Base-by-base conservation (phyloP, 257 asterid genomes). In the Plantago ovata region DNA sequence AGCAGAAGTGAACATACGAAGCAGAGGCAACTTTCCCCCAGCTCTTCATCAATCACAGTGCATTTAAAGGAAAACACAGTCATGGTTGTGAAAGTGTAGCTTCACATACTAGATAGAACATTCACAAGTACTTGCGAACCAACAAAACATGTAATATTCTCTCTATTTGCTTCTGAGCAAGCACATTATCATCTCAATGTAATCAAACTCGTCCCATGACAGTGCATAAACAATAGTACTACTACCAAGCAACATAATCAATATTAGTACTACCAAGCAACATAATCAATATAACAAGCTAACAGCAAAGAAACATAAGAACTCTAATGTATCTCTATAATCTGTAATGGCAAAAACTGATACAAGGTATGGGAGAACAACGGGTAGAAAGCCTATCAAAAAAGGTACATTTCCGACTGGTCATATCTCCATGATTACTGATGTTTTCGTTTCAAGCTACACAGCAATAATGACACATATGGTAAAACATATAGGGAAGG, bases 361-460 rank as follows among this genome's bases (percentile, higher is more conserved):
- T 65, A 65, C 65, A 64, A 23, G 15, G 58, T 61, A 53, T 61
- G 47, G 32, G 52, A 41, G 38, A 16, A 38, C 50, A 56, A 48
- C 67, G 54, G 62, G 44, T 49, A 54, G 21, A 62, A 63, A 63
- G n/a, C 68, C 65, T 64, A 56, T 57, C 55, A 6, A 21, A 41
- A 36, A 61, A 10, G 19, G 41, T 51, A 47, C 58, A 53, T 75
- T 53, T 53, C 50, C 32, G 36, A 46, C 45, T 56, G 61, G 38
- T 57, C 62, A 63, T 45, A 60, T 56, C 61, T 56, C 53, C 77
- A 16, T 22, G 11, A 38, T 47, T 58, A 23, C 38, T n/a, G 63
- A 68, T 64, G 69, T 60, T 67, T 72, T 57, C 52, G 36, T 58
- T n/a, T 42, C 44, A 48, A 45, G 62, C 39, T 47, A 38, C 33